Evolutionary conservation across 257 asterid genomes (phyloP), one percentile per base, ranked within the genome.

Genomic region (Knoxia roxburghii): DNA sequence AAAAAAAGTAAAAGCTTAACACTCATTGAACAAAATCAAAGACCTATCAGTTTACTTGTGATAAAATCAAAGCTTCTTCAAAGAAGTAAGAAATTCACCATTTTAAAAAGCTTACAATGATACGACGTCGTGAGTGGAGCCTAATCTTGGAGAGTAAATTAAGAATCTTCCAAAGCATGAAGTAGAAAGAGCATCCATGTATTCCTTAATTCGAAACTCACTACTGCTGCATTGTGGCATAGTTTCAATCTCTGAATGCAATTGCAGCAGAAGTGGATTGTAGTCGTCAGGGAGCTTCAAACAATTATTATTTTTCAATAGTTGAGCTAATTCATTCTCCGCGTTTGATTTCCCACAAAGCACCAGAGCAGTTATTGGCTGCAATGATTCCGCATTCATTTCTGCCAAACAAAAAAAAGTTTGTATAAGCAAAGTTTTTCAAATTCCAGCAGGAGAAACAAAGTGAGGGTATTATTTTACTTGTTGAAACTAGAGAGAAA

Each of bases 111-210:
- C 71, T 69, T 79, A 93, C 99, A 68, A 78, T 1, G 95, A 77
- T 72, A 90, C 87, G 40, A 93, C 84, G 35, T 88, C 97, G 33
- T 88, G 96, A 27, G 99, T 93, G 48, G 99, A 93, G 40, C 83
- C 65, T 72, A 90, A 73, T 77, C 78, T 79, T 20, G 95, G 90
- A 35, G 99, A 85, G 80, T 84, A 86, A 76, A 93, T 24, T 32
- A 93, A 80, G 72, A 93, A 74, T 76, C 79, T 88, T 39, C 97
- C 99, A 54, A 86, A 83, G 21, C 80, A 70, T 61, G 75, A 68
- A 14, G 96, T 74, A 3, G 84, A 72, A 27, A 94, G 88, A 27
- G 72, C 72, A 68, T 75, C 68, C 80, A 88, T 77, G 80, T 81
- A 88, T 65, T 85, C 75, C 35, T 78, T 56, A 33, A 85, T 45